These are phyloP conservation scores for Hyparrhenia diplandra DNA, from an alignment of 176 grass and related monocot genomes.

Conservation along the genomic window DNA sequence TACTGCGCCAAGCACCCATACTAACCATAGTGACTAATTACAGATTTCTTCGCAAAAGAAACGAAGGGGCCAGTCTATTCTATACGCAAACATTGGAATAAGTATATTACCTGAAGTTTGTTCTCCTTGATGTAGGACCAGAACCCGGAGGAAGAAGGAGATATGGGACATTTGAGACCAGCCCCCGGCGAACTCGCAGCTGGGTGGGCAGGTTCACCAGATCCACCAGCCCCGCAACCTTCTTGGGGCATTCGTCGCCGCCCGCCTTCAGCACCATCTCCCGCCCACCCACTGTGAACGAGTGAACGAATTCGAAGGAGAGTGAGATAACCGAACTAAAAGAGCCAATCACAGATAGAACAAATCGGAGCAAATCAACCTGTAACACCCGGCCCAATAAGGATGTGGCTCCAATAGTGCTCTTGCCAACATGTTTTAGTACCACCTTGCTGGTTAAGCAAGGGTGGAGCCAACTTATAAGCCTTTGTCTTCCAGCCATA, in stretches of 20 bases:
- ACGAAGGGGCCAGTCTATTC: not conserved
- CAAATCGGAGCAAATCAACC: too few relatives aligned
- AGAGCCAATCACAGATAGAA: too few relatives aligned
- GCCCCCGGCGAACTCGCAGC: conserved; percentile 68
- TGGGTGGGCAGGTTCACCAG: conserved; percentile 68
- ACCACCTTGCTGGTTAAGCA: too few relatives aligned
- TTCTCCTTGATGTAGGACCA: conserved; percentile 86
- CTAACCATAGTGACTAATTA: not conserved
- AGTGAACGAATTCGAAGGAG: not conserved
- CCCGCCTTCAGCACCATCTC: conserved; percentile 51
- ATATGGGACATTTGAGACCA: conserved; percentile 85
- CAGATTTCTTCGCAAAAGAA: not conserved
- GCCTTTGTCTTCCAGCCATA: too few relatives aligned
- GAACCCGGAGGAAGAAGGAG: conserved; percentile 70
- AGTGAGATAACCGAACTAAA: too few relatives aligned
- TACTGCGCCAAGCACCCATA: not conserved
- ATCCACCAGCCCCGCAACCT: conserved; percentile 71
- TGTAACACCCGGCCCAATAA: too few relatives aligned
- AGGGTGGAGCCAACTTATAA: too few relatives aligned
- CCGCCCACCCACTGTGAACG: not conserved
- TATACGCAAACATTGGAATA: too few relatives aligned
- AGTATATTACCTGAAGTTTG: conserved; percentile 65
- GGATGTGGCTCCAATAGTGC: too few relatives aligned
- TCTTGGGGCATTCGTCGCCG: conserved; percentile 64
- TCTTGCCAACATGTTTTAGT: too few relatives aligned